A percentile compares a stretch with the other conserved stretches of the same genome.
These are phyloP conservation scores for Musa acuminata DNA, from an alignment of 176 grass and related monocot genomes.

Conservation along the genomic window DNA sequence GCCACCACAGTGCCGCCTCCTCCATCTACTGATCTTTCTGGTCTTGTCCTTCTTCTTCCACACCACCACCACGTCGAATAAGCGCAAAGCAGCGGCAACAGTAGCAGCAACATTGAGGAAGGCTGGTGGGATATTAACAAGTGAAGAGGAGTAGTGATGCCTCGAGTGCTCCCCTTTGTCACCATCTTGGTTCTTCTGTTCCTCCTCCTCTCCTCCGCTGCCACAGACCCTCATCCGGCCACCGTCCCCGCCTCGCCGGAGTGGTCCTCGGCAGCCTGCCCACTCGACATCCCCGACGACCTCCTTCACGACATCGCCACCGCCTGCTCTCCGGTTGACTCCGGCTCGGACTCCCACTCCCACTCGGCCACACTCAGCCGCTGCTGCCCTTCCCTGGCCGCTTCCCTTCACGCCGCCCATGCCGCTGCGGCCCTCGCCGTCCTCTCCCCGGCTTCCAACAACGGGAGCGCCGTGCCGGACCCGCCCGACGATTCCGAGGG, in stretches of 20 bases:
- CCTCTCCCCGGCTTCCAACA: background rate
- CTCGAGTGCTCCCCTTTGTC: no score
- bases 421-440: slow-evolving; percentile 40
- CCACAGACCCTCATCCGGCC: background rate
- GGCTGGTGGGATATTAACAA: no score
- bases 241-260: slow-evolving; percentile 90
- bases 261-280: slow-evolving; percentile 65
- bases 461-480: slow-evolving; percentile 17
- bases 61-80: no score
- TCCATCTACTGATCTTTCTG: no score
- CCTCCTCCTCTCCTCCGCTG: background rate
- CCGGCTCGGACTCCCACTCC: background rate
- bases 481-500: slow-evolving; percentile 48
- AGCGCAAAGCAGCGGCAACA: no score
- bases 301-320: slow-evolving; percentile 49
- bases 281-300: slow-evolving; percentile 38
- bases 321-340: slow-evolving; percentile 23
- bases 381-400: slow-evolving; percentile 77
- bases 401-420: slow-evolving; percentile 69
- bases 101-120: no score
- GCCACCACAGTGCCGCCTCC: no score
- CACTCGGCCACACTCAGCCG: slow-evolving; percentile 24
- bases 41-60: no score
- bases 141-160: no score
- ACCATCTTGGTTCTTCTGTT: no score